Conservation (phyloP, 2,329 filamentous ascomycete genomes). For the Atkinsonella texensis region DNA sequence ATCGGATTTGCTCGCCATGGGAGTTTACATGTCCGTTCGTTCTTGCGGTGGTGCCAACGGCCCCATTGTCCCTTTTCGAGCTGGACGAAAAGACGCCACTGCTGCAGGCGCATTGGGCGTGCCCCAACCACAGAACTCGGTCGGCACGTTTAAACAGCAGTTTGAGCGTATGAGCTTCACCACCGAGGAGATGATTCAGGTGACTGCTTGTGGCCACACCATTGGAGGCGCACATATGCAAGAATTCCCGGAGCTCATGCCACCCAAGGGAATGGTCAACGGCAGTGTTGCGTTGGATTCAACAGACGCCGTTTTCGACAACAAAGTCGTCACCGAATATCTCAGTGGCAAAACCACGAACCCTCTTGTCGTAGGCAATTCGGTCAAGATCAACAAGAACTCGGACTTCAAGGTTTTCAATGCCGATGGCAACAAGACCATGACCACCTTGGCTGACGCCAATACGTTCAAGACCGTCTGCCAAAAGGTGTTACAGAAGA, state of each 20-base stretch:
- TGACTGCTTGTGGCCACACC: slow-evolving; percentile 49
- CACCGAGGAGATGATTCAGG: slow-evolving; percentile 44
- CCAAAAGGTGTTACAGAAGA: slow-evolving; percentile 39
- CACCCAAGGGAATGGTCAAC: slow-evolving; percentile 28
- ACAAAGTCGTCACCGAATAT: slow-evolving; percentile 45
- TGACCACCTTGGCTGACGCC: slow-evolving; percentile 32
- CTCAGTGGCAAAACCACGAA: slow-evolving; percentile 40
- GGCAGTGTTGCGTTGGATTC: slow-evolving; percentile 35
- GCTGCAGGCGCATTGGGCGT: slow-evolving; percentile 35
- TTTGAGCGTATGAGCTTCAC: slow-evolving; percentile 47
- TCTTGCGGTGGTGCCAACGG: slow-evolving; percentile 42
- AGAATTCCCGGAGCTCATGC: slow-evolving; percentile 42
- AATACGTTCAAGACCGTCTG: slow-evolving; percentile 35
- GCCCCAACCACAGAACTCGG: slow-evolving; percentile 44
- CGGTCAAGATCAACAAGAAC: slow-evolving; percentile 31
- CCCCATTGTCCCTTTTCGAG: slow-evolving; percentile 32
- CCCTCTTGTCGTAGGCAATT: slow-evolving; percentile 41
- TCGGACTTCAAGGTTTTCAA: slow-evolving; percentile 45
- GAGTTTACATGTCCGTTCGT: slow-evolving; percentile 45
- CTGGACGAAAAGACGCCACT: slow-evolving; percentile 43
- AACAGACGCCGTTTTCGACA: slow-evolving; percentile 39
- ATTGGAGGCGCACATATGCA: slow-evolving; percentile 45
- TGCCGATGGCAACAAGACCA: slow-evolving; percentile 42
- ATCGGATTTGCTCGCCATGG: slow-evolving; percentile 45
- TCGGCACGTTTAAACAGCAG: slow-evolving; percentile 38